A percentile compares a stretch with the other conserved stretches of the same genome.
These are phyloP conservation scores for Glaciozyma antarctica DNA, from an alignment of 768 basidiomycete genomes.

Conservation along the genomic window DNA sequence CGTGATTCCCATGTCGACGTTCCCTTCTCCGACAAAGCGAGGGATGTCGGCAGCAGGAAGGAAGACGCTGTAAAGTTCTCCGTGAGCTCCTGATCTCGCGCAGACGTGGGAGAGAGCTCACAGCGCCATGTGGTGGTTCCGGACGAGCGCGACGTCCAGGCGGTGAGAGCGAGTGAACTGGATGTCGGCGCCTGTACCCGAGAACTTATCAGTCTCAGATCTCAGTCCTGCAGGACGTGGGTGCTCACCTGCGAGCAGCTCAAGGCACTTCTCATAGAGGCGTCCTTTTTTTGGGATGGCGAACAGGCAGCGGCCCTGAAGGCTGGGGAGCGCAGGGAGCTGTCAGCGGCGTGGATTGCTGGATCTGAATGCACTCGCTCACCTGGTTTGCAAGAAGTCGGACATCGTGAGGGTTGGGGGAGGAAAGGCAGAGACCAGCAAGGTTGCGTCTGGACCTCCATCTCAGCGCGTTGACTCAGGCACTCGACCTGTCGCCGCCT, in stretches of 20 bases:
- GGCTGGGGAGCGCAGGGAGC: conserved; percentile 45
- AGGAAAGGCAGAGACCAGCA: not conserved
- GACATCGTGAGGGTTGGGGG: conserved; percentile 3
- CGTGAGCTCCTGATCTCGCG: not conserved
- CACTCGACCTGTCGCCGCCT: no score
- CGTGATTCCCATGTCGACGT: conserved; percentile 92
- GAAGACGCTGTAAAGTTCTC: conserved; percentile 58
- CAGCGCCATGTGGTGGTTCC: conserved; percentile 91
- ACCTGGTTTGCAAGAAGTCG: conserved; percentile 45
- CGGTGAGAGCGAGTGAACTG: conserved; percentile 79
- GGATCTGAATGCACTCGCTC: no score
- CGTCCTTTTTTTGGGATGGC: conserved; percentile 97
- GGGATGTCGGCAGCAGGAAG: conserved; percentile 95
- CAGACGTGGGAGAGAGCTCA: conserved; percentile 38
- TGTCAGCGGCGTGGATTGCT: no score
- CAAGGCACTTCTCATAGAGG: conserved; percentile 79
- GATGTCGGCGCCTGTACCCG: conserved; percentile 71
- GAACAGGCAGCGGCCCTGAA: conserved; percentile 79
- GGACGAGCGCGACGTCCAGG: conserved; percentile 84
- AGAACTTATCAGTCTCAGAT: not conserved
- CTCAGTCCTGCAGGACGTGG: not conserved
- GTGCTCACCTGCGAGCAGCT: conserved; percentile 62
- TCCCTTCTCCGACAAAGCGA: conserved; percentile 94
- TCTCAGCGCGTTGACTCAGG: not conserved
- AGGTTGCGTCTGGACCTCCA: no score